Conservation (phyloP, 1,139 yeast genomes). For the Kluyveromyces sp. region DNA sequence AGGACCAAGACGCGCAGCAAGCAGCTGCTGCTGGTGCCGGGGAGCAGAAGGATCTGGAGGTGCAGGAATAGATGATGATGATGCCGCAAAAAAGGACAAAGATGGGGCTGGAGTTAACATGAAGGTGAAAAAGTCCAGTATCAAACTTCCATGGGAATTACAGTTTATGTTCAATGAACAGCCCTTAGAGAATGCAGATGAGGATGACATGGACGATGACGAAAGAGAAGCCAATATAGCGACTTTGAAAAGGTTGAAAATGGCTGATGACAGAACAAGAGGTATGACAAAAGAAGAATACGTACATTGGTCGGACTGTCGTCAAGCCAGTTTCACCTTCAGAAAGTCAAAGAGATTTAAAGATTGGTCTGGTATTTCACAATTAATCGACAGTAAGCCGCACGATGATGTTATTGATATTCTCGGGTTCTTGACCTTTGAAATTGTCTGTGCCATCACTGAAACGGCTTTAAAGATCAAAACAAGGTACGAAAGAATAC, state of each 20-base stretch:
- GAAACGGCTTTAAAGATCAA: conserved; percentile 86
- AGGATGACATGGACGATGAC: conserved; percentile 63
- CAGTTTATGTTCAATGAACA: conserved; percentile 91
- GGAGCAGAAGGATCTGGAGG: conserved; percentile 39
- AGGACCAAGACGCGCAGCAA: conserved; percentile 84
- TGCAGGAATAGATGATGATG: conserved; percentile 26
- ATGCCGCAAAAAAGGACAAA: conserved; percentile 34
- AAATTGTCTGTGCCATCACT: conserved; percentile 88
- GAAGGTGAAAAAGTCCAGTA: conserved; percentile 67
- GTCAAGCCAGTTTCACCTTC: conserved; percentile 95
- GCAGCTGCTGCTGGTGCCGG: conserved; percentile 42
- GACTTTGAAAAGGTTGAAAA: conserved; percentile 75
- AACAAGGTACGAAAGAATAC: conserved; percentile 49
- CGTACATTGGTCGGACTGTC: conserved; percentile 97
- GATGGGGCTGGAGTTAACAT: conserved; percentile 51
- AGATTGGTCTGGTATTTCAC: conserved; percentile 91
- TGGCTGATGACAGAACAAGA: conserved; percentile 89
- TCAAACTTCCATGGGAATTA: conserved; percentile 90
- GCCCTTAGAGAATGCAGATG: conserved; percentile 75
- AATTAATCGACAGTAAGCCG: conserved; percentile 81
- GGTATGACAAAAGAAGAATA: conserved; percentile 95
- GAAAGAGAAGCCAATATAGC: conserved; percentile 88
- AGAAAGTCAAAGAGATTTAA: conserved; percentile 86
- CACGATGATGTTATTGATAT: conserved; percentile 96
- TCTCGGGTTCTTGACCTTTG: conserved; percentile 89